These are phyloP conservation scores for Apophysomyces ossiformis DNA, from an alignment of 371 early-diverging fungal genomes.

Conservation along the genomic window DNA sequence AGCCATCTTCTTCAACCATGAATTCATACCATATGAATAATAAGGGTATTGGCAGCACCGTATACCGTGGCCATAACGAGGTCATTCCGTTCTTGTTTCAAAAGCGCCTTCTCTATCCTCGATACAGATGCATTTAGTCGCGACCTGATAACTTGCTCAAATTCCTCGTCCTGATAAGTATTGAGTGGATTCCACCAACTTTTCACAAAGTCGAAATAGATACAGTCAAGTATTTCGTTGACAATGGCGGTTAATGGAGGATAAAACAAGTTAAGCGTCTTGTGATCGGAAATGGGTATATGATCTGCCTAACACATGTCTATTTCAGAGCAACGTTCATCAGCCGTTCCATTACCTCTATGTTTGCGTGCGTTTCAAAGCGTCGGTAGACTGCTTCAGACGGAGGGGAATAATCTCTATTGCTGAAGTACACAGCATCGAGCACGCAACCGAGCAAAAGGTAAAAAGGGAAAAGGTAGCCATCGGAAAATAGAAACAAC, in stretches of 20 bases:
- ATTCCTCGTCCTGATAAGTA: slow-evolving; percentile 28
- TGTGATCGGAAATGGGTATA: slow-evolving; percentile 5
- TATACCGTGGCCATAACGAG: slow-evolving; percentile 53
- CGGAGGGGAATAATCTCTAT: neutral
- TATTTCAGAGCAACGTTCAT: neutral
- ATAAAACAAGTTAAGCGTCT: slow-evolving; percentile 34
- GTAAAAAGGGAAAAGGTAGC: slow-evolving; percentile 34
- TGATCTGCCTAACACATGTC: neutral
- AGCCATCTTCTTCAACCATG: neutral
- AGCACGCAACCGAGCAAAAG: slow-evolving; percentile 32
- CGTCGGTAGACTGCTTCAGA: slow-evolving; percentile 4
- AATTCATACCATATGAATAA: slow-evolving; percentile 55
- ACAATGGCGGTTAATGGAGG: slow-evolving; percentile 38
- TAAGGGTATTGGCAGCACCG: slow-evolving; percentile 53
- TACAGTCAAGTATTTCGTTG: slow-evolving; percentile 40
- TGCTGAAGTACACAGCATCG: slow-evolving; percentile 27
- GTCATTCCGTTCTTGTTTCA: slow-evolving; percentile 55
- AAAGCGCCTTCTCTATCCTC: slow-evolving; percentile 42
- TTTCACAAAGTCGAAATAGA: slow-evolving; percentile 55
- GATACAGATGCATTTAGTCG: slow-evolving; percentile 35
- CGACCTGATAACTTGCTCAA: slow-evolving; percentile 33
- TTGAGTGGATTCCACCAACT: slow-evolving; percentile 57
- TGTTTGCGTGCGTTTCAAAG: neutral
- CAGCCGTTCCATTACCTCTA: neutral
- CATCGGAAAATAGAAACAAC: slow-evolving; percentile 31